Percentiles rank a stretch among this genome's conserved stretches.
Evolutionary conservation across 1,284 basidiomycete genomes (phyloP).

Genomic region (Lentinula novae-zelandiae): DNA sequence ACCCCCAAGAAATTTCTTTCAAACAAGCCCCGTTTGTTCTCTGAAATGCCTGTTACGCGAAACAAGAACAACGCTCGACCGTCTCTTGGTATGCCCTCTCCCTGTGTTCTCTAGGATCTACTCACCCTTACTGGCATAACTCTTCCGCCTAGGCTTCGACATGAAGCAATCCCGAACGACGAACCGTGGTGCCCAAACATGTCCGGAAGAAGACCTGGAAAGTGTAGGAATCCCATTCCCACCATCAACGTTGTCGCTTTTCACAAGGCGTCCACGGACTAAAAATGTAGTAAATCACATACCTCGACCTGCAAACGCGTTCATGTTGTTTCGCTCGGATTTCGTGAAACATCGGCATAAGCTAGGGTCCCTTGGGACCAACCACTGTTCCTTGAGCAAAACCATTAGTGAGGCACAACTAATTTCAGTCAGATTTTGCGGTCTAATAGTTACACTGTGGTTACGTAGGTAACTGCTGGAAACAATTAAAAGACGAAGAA

Average conservation of each 20-base stretch:
- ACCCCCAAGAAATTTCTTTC: too few relatives aligned
- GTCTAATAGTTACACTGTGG: neutral
- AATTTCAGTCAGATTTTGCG: too few relatives aligned
- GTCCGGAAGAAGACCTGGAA: neutral
- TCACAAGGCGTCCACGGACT: neutral
- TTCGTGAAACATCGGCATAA: conserved; percentile 44
- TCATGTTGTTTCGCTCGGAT: conserved; percentile 79
- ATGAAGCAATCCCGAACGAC: neutral
- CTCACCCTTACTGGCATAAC: too few relatives aligned
- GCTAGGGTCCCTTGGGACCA: neutral
- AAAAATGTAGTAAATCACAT: conserved; percentile 39
- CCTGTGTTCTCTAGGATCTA: too few relatives aligned
- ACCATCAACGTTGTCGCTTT: neutral
- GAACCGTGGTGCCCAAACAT: too few relatives aligned
- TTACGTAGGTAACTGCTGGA: conserved; percentile 29
- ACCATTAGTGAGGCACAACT: neutral
- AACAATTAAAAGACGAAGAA: conserved; percentile 58
- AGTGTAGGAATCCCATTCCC: neutral
- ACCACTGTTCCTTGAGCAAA: neutral
- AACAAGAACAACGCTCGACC: too few relatives aligned
- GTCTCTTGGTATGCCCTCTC: too few relatives aligned
- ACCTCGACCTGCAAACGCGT: conserved; percentile 79
- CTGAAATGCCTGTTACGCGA: too few relatives aligned
- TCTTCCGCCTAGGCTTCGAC: too few relatives aligned
- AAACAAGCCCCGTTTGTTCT: too few relatives aligned